Conservation (phyloP, 148 eudicot genomes). For the Chenopodium berlandieri region DNA sequence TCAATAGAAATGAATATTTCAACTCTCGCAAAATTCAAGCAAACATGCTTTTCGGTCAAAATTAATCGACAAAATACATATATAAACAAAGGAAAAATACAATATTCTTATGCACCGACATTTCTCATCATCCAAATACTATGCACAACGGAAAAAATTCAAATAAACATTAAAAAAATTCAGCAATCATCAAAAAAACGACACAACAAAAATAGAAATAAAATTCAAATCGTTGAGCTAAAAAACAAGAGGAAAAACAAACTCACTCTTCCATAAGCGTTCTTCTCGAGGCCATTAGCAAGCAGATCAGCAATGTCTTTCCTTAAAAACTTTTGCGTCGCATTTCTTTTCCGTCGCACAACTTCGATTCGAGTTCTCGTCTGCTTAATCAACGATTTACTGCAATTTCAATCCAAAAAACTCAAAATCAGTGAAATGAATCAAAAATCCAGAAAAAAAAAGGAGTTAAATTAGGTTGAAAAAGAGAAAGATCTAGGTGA, state of each 20-base stretch:
- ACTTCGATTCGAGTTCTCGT: constrained; percentile 67
- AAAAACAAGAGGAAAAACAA: background rate
- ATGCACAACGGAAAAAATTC: constrained; percentile 2
- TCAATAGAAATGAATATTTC: background rate
- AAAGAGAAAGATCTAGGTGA: constrained; percentile 17
- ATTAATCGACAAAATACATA: background rate
- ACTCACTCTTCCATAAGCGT: constrained; percentile 71
- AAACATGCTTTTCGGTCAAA: background rate
- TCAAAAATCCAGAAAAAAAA: constrained; percentile 3
- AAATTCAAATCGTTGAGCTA: background rate
- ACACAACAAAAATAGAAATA: background rate
- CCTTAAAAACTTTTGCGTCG: constrained; percentile 81
- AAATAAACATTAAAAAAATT: background rate
- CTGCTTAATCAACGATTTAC: constrained; percentile 53
- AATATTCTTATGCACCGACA: constrained; percentile 12
- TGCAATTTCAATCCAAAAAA: constrained; percentile 14
- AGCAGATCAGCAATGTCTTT: constrained; percentile 82
- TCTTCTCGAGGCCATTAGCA: constrained; percentile 66
- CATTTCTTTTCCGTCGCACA: constrained; percentile 60
- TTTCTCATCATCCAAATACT: background rate
- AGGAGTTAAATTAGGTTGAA: background rate
- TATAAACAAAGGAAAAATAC: background rate
- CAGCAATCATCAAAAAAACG: background rate
- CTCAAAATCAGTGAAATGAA: background rate
- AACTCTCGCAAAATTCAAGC: background rate